Percentiles rank a stretch among this genome's conserved stretches.
Evolutionary conservation across 2,329 filamentous ascomycete species (phyloP).

Genomic region (Esteya vermicola): DNA sequence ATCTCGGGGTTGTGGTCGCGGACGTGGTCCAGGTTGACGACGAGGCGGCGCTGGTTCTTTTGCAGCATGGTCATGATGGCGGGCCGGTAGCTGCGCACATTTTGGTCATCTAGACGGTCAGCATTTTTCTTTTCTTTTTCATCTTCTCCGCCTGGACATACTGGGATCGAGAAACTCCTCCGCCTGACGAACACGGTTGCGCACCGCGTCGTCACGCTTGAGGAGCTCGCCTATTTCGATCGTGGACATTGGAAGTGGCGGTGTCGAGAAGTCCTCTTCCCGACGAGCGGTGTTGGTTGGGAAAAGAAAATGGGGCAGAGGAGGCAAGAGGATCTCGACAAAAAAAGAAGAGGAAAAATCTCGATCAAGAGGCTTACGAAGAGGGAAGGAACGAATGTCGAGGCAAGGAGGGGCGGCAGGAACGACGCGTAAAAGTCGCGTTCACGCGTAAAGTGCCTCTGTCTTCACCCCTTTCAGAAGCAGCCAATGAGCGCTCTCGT

Average conservation of each 20-base stretch:
- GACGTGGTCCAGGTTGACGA: conserved; percentile 79
- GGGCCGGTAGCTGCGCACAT: conserved; percentile 63
- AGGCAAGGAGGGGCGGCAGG: not conserved
- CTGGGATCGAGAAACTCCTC: conserved; percentile 88
- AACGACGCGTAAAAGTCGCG: not conserved
- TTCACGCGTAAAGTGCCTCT: not conserved
- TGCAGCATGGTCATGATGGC: conserved; percentile 72
- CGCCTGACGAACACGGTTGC: conserved; percentile 74
- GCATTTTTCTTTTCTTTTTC: not conserved
- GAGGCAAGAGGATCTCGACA: not conserved
- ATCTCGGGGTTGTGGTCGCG: conserved; percentile 75
- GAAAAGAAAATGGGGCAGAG: not conserved
- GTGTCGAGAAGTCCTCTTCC: too few species aligned
- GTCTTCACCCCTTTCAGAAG: not conserved
- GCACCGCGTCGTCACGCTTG: conserved; percentile 70
- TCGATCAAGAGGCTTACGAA: not conserved
- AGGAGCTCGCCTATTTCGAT: conserved; percentile 53
- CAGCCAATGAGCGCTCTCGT: too few species aligned
- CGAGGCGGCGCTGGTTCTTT: conserved; percentile 48
- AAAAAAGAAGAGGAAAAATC: not conserved
- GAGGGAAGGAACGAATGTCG: not conserved
- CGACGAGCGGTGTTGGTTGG: too few species aligned
- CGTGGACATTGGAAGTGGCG: too few species aligned
- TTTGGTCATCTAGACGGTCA: conserved; percentile 28
- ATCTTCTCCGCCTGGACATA: conserved; percentile 20